Evolutionary conservation across 306 rosid genomes (phyloP), one percentile per base, ranked within the genome.

Genomic region (Nissolia schottii): DNA sequence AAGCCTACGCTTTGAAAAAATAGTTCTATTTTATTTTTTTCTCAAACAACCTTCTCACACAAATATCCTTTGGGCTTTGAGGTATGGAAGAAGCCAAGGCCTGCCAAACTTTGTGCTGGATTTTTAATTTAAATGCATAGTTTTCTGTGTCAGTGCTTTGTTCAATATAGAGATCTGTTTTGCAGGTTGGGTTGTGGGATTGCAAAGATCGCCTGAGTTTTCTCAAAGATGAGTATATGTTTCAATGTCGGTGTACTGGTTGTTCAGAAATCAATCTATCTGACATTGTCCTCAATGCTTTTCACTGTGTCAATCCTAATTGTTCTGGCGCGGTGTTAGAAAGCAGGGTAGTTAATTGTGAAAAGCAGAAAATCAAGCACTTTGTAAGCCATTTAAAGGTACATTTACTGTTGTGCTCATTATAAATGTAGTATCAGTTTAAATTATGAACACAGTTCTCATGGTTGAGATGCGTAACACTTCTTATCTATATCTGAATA

Each of bases 131-230:
- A 29, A 57, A 37, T 60, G 62, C 24, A 34, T 8, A 50, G 9
- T 72, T n/a, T 59, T 6, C 32, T 61, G 64, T 64, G 29, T 45
- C 49, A 29, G 13, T 65, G 46, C 32, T 16, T 38, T 79, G 53
- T 66, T 74, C 60, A 67, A 37, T 34, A 10, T 65, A 34, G 13
- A 10, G 31, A 64, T 78, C 49, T 62, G 18, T 72, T 65, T 79
- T 74, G 77, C 91, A 92, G 98, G 92, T 88, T 83, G 98, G 98
- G 62, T 86, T 87, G 74, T 92, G 87, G 95, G 92, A 83, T 76
- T 85, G 87, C 64, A 83, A 85, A 78, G 98, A 80, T 68, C 89
- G 98, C 32, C 76, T 77, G 40, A 77, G 69, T 70, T 86, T 86
- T 79, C 94, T 92, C 23, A 77, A 86, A 83, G 90, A 89, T 8